phyloP scores from a whole-genome alignment of 2,329 filamentous ascomycete genomes.

The Pseudocercospora crystallina region DNA sequence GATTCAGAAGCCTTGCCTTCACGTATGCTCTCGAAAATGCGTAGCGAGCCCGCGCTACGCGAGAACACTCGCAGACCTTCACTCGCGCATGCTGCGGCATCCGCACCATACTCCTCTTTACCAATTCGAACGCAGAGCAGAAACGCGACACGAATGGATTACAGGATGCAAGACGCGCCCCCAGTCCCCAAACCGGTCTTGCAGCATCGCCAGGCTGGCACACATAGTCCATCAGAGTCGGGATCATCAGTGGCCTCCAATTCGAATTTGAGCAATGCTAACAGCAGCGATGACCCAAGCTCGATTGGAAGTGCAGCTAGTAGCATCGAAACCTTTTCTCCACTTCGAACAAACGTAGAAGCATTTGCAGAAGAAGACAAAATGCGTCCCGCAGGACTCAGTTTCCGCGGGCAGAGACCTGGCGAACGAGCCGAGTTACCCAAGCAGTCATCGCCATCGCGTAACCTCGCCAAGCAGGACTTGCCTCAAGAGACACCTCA shows the following conservation, averaged over 20 bases:
- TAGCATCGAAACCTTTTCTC: slow-evolving; percentile 32
- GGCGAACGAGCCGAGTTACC: slow-evolving; percentile 29
- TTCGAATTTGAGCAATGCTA: slow-evolving; percentile 23
- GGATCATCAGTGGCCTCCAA: slow-evolving; percentile 31
- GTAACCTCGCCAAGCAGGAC: slow-evolving; percentile 19
- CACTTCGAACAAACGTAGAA: slow-evolving; percentile 13
- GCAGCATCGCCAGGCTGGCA: slow-evolving; percentile 27
- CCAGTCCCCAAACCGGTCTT: slow-evolving; percentile 33
- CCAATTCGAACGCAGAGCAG: slow-evolving; percentile 24
- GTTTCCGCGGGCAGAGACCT: slow-evolving; percentile 26
- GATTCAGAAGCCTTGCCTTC: slow-evolving; percentile 1
- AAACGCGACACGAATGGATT: slow-evolving; percentile 26
- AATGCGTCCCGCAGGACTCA: slow-evolving; percentile 26
- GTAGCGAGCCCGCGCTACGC: slow-evolving; percentile 24
- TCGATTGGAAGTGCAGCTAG: slow-evolving; percentile 34
- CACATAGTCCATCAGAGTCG: slow-evolving; percentile 33
- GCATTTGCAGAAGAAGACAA: slow-evolving; percentile 24
- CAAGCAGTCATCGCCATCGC: slow-evolving; percentile 22
- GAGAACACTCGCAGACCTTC: slow-evolving; percentile 16
- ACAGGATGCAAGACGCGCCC: slow-evolving; percentile 32
- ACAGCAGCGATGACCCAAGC: slow-evolving; percentile 32
- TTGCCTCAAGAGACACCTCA: slow-evolving; percentile 10
- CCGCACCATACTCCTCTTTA: slow-evolving; percentile 1
- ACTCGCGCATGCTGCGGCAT: slow-evolving; percentile 5
- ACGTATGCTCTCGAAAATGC: slow-evolving; percentile 13